Percentiles rank a stretch among this genome's conserved stretches.
phyloP scores from a whole-genome alignment of 148 eudicot species.

The Nepenthes mirabilis region DNA sequence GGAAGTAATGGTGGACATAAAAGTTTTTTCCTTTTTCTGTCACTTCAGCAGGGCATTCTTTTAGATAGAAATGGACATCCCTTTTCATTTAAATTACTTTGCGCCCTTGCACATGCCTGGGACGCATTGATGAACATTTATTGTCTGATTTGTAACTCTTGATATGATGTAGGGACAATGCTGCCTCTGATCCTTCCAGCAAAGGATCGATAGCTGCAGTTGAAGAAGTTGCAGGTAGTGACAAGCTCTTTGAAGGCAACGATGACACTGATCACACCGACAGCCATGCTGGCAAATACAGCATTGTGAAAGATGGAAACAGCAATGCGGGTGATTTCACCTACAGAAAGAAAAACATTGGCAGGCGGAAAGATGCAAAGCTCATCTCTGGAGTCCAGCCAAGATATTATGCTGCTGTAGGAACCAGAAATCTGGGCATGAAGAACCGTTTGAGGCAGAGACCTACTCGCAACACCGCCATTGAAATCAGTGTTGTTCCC shows the following conservation, averaged over 20 bases:
- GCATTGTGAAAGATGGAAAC: constrained; percentile 8
- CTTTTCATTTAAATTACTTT: too few species aligned
- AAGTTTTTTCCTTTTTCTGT: too few species aligned
- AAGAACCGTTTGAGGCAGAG: constrained; percentile 55
- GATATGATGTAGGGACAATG: constrained; percentile 23
- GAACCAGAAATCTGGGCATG: constrained; percentile 25
- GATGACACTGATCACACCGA: constrained; percentile 10
- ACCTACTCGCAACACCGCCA: constrained; percentile 49
- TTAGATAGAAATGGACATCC: too few species aligned
- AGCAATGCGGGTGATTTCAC: constrained; percentile 11
- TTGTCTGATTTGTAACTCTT: background rate
- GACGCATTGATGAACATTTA: background rate
- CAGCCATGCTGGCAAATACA: constrained; percentile 6
- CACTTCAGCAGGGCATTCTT: too few species aligned
- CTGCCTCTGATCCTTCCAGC: constrained; percentile 12
- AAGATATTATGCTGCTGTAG: constrained; percentile 1
- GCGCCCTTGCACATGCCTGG: background rate
- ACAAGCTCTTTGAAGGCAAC: constrained; percentile 11
- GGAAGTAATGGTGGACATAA: too few species aligned
- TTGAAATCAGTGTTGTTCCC: constrained; percentile 22
- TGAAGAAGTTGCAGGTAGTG: constrained; percentile 17
- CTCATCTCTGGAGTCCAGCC: constrained; percentile 7
- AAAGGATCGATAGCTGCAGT: constrained; percentile 14
- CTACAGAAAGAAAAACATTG: constrained; percentile 4
- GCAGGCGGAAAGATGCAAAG: constrained; percentile 9